A percentile compares a stretch with the other conserved stretches of the same genome.
phyloP scores from a whole-genome alignment of 179 eudicot genomes.

The Heliamphora pulchella region DNA sequence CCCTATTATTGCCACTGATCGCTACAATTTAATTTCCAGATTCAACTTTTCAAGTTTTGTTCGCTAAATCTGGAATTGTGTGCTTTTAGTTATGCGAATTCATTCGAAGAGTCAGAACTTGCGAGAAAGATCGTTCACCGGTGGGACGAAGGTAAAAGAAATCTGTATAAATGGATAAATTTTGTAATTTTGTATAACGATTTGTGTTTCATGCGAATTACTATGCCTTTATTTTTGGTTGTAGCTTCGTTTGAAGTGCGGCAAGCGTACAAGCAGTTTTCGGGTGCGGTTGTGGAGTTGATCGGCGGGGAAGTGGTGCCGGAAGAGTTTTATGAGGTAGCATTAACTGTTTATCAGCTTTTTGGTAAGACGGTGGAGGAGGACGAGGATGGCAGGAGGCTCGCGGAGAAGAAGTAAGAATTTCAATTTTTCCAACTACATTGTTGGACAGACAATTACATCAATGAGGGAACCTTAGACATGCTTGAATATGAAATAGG shows the following conservation, averaged over 20 bases:
- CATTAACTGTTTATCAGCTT: slow-evolving; percentile 46
- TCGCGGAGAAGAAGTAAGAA: slow-evolving; percentile 51
- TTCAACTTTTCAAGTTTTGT: not conserved
- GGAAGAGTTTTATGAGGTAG: slow-evolving; percentile 77
- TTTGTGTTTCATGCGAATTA: not conserved
- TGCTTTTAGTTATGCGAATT: slow-evolving; percentile 33
- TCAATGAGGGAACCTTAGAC: too few relatives aligned
- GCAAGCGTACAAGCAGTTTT: slow-evolving; percentile 70
- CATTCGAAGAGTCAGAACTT: slow-evolving; percentile 58
- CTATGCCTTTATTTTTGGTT: slow-evolving; percentile 11
- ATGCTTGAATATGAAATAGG: too few relatives aligned
- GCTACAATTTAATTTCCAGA: not conserved
- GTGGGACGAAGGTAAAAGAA: slow-evolving; percentile 73
- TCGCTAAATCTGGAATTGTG: not conserved
- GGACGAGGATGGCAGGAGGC: slow-evolving; percentile 22
- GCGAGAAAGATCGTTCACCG: slow-evolving; percentile 53
- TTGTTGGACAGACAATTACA: not conserved
- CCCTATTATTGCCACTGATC: not conserved
- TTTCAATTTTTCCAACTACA: not conserved
- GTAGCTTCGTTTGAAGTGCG: slow-evolving; percentile 76
- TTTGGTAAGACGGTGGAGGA: slow-evolving; percentile 40
- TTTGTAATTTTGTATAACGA: not conserved
- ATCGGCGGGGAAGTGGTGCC: slow-evolving; percentile 61
- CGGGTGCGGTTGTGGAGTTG: slow-evolving; percentile 72
- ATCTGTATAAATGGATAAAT: not conserved